Percentiles rank a stretch among this genome's conserved stretches.
These are phyloP conservation scores for Drechslerella coelobrocha DNA, from an alignment of 2,329 filamentous ascomycete species.

Conservation along the genomic window DNA sequence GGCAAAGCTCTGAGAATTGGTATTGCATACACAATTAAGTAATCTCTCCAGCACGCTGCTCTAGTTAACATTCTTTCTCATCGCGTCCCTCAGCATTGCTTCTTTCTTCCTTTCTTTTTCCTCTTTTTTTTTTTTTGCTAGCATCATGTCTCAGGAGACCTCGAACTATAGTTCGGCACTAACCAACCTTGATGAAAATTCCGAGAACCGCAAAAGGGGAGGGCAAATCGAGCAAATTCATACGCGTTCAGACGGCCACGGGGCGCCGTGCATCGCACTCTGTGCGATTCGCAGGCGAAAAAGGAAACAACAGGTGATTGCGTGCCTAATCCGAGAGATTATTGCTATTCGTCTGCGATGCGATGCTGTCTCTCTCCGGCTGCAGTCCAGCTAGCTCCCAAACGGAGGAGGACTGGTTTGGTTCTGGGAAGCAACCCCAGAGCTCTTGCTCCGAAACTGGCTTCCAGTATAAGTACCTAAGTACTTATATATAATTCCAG, in stretches of 20 bases:
- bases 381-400: conserved; percentile 13
- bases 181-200: conserved; percentile 38
- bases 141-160: background rate
- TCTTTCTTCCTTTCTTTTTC: conserved; percentile 8
- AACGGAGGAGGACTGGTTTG: conserved; percentile 13
- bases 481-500: conserved; percentile 34
- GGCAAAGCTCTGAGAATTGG: too few relatives aligned
- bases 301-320: conserved; percentile 24
- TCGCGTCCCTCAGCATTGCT: background rate
- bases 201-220: conserved; percentile 28
- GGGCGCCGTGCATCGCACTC: conserved; percentile 11
- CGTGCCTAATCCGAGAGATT: conserved; percentile 48
- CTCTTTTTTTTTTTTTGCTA: conserved; percentile 9
- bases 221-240: conserved; percentile 17
- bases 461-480: conserved; percentile 13
- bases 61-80: background rate
- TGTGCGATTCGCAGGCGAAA: conserved; percentile 23
- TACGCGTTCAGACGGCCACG: conserved; percentile 39
- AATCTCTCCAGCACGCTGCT: background rate
- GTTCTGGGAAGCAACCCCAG: conserved; percentile 22
- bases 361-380: conserved; percentile 12
- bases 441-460: conserved; percentile 24
- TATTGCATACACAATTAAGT: background rate
- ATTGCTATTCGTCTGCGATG: conserved; percentile 49
- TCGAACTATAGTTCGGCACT: conserved; percentile 21